A percentile compares a stretch with the other conserved stretches of the same genome.
phyloP scores from a whole-genome alignment of 2,329 filamentous ascomycete species.

The Nothophaeocryptopus gaeumannii region DNA sequence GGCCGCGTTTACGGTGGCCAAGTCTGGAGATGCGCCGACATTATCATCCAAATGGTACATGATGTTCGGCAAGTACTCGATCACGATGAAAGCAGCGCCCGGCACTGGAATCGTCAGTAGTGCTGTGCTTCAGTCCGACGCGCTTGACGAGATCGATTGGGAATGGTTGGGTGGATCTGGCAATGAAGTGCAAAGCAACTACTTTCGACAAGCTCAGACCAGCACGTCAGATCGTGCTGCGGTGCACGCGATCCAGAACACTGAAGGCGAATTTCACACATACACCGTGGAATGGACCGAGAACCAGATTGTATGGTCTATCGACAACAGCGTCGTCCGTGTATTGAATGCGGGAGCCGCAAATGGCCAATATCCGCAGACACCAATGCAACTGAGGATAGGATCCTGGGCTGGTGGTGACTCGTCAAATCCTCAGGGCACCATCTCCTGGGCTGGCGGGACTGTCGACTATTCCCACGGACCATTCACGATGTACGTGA shows the following conservation, averaged over 20 bases:
- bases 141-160: constrained; percentile 93
- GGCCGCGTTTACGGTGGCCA: constrained; percentile 73
- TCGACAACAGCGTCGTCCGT: constrained; percentile 73
- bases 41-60: constrained; percentile 93
- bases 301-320: constrained; percentile 80
- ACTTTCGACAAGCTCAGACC: constrained; percentile 90
- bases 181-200: constrained; percentile 87
- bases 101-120: constrained; percentile 92
- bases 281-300: constrained; percentile 92
- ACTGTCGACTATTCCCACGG: constrained; percentile 78
- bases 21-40: constrained; percentile 79
- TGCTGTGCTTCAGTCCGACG: constrained; percentile 84
- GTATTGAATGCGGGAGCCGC: constrained; percentile 69
- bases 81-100: constrained; percentile 79
- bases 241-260: constrained; percentile 66
- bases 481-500: constrained; percentile 82
- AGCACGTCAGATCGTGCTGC: constrained; percentile 82
- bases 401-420: constrained; percentile 93
- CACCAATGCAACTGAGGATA: constrained; percentile 91
- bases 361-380: constrained; percentile 81
- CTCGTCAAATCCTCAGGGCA: constrained; percentile 71
- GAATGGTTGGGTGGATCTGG: constrained; percentile 85
- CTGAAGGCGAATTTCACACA: constrained; percentile 74
- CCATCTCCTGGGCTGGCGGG: constrained; percentile 85
- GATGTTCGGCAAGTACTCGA: constrained; percentile 93